Evolutionary conservation across 331 rosid species (phyloP), one percentile per base, ranked within the genome.

Genomic region (Phaseolus coccineus): DNA sequence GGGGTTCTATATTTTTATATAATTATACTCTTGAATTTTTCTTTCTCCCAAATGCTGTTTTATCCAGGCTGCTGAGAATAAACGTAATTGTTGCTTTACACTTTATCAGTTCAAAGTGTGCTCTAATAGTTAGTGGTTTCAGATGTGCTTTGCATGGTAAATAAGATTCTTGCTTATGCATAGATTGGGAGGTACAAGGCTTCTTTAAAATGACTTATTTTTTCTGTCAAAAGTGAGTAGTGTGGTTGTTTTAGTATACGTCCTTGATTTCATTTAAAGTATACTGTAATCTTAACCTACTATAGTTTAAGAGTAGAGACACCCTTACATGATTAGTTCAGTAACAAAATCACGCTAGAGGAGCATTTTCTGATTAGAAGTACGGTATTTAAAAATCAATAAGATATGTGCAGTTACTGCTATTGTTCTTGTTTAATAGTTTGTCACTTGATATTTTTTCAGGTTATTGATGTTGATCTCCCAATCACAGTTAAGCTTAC

Each of bases 381-480:
- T 82, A 25, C 44, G 71, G 64, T 8, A 15, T 53, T 71, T 31
- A 65, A 62, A 70, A 40, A 71, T 24, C 24, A 55, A 25, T 25
- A 44, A 19, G 33, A 57, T 31, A 44, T 8, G 5, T 76, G 33
- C 69, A n/a, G 52, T 74, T 58, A 40, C 55, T 77, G 76, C 74
- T 80, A 30, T 28, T 53, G 30, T 37, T 64, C 19, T 65, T 30
- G 61, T 35, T 76, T 51, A 50, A 55, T 67, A 58, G 64, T 74
- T 67, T 62, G 12, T 65, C 53, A 65, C n/a, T 73, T 73, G 44
- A 74, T 74, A 22, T 58, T 37, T 30, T 77, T 69, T 83, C 86
- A 96, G 99, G 92, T 92, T 84, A 92, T 94, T 76, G 97, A 91
- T 87, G 76, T 92, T 81, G 97, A 92, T 61, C 86, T 94, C 80